Evolutionary conservation across 441 rosid species (phyloP).

Genomic region (Rhodomyrtus psidioides): DNA sequence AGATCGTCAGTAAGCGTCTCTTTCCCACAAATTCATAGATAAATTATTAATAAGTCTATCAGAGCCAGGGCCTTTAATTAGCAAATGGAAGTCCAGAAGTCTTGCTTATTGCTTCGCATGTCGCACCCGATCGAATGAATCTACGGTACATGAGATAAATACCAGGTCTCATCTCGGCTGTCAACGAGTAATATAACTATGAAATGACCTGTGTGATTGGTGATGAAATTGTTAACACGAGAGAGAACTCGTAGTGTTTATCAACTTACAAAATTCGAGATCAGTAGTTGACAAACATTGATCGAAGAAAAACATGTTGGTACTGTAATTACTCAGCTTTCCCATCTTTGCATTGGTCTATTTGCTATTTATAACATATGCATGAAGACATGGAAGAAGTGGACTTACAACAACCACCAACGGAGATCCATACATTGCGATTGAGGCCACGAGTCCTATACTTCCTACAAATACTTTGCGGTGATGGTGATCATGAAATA

Average conservation of each 20-base stretch:
- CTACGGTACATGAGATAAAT: background rate
- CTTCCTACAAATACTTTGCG: constrained; percentile 58
- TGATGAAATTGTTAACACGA: background rate
- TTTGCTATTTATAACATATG: background rate
- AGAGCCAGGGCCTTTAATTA: background rate
- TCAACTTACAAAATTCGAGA: background rate
- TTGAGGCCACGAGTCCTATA: constrained; percentile 50
- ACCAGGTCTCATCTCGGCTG: background rate
- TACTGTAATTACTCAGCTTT: background rate
- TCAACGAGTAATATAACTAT: background rate
- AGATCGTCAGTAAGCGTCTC: background rate
- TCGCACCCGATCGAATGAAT: background rate
- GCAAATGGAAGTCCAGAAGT: background rate
- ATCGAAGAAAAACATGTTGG: background rate
- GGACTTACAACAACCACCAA: constrained; percentile 61
- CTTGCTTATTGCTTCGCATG: background rate
- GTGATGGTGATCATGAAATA: constrained; percentile 46
- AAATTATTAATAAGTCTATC: background rate
- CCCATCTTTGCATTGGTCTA: background rate
- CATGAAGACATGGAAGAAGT: background rate
- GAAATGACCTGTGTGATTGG: background rate
- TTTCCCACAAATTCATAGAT: background rate
- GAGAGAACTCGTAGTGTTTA: background rate
- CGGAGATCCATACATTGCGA: constrained; percentile 76
- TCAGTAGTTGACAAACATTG: background rate